phyloP scores from a whole-genome alignment of 768 basidiomycete genomes.

The Xerocomellus chrysenteron region DNA sequence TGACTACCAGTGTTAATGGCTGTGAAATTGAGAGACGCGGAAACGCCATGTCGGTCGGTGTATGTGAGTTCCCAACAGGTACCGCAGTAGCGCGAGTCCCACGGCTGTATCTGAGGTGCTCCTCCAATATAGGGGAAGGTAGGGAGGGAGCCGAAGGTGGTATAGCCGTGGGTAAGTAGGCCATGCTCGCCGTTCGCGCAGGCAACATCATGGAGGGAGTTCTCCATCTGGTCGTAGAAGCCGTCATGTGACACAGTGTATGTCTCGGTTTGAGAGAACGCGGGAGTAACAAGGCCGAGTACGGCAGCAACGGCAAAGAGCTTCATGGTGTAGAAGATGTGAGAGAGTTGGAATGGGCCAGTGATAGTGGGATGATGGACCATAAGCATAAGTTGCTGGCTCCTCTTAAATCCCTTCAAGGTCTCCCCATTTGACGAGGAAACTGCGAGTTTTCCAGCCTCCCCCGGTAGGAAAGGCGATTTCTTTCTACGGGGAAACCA shows the following conservation, averaged over 20 bases:
- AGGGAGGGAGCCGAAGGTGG: background rate
- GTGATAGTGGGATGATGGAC: background rate
- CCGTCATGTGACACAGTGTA: conserved; percentile 45
- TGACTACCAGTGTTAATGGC: conserved; percentile 49
- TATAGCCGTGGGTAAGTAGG: background rate
- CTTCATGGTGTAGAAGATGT: conserved; percentile 6
- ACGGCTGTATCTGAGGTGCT: conserved; percentile 48
- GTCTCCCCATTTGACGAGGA: background rate
- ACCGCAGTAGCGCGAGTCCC: conserved; percentile 53
- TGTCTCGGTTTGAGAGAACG: background rate
- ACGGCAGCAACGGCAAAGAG: background rate
- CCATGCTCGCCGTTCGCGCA: conserved; percentile 54
- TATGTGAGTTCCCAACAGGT: conserved; percentile 61
- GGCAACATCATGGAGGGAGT: conserved; percentile 43
- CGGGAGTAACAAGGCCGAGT: conserved; percentile 9
- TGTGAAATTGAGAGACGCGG: conserved; percentile 45
- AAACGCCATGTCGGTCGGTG: conserved; percentile 28
- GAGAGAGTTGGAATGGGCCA: background rate
- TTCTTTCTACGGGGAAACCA: background rate
- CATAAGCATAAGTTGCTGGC: background rate
- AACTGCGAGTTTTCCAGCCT: background rate
- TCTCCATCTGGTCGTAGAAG: conserved; percentile 44
- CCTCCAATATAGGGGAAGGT: conserved; percentile 49
- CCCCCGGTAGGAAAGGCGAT: background rate
- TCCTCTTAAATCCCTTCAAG: background rate